Percentiles rank a stretch among this genome's conserved stretches.
phyloP scores from a whole-genome alignment of 192 early-diverging fungal species.

The Coemansia sp. region DNA sequence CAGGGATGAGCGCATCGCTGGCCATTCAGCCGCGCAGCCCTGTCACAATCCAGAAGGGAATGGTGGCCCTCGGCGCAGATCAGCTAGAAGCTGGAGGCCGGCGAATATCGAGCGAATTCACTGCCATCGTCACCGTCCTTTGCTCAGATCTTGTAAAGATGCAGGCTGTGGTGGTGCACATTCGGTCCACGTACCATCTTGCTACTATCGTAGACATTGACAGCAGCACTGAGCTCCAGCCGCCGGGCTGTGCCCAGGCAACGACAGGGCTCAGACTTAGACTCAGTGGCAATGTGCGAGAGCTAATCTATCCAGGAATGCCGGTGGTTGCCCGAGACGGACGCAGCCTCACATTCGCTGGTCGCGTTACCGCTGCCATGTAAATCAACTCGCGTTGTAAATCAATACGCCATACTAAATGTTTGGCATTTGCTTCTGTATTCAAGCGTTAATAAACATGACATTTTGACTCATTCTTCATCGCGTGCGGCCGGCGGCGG shows the following conservation, averaged over 20 bases:
- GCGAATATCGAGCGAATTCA: slow-evolving; percentile 30
- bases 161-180: slow-evolving; percentile 36
- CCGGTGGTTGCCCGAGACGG: slow-evolving; percentile 48
- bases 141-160: slow-evolving; percentile 11
- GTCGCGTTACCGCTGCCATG: slow-evolving; percentile 15
- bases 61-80: slow-evolving; percentile 54
- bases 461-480: background rate
- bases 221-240: background rate
- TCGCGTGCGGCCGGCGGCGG: background rate
- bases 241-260: background rate
- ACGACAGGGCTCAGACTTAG: slow-evolving; percentile 12
- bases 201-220: slow-evolving; percentile 32
- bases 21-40: slow-evolving; percentile 58
- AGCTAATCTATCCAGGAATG: slow-evolving; percentile 33
- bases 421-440: no score
- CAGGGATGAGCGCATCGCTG: slow-evolving; percentile 74
- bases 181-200: slow-evolving; percentile 37
- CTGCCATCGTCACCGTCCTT: slow-evolving; percentile 29
- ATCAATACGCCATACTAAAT: background rate
- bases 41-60: slow-evolving; percentile 52
- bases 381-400: slow-evolving; percentile 2
- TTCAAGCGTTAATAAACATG: no score
- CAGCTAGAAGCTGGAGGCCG: slow-evolving; percentile 6
- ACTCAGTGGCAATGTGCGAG: slow-evolving; percentile 30
- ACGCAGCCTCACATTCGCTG: slow-evolving; percentile 38